These are phyloP conservation scores for Testicularia cyperi DNA, from an alignment of 1,284 basidiomycete species.

Conservation along the genomic window DNA sequence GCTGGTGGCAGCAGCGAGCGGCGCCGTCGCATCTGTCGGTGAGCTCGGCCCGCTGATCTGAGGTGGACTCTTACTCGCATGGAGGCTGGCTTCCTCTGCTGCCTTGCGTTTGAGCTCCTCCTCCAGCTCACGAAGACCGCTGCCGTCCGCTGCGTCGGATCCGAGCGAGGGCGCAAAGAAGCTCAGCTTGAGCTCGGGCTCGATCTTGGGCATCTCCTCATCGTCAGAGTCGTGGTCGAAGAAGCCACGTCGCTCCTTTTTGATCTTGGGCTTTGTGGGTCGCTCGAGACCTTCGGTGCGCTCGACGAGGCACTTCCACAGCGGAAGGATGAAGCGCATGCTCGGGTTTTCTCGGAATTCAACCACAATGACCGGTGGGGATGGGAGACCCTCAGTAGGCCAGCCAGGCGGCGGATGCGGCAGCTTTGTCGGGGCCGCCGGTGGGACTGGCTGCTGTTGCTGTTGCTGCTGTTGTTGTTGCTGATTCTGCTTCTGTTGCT, in stretches of 20 bases:
- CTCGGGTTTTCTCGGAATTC: slow-evolving; percentile 58
- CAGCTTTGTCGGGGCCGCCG: slow-evolving; percentile 19
- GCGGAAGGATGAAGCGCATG: slow-evolving; percentile 53
- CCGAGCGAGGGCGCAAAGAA: slow-evolving; percentile 50
- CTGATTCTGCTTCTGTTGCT: slow-evolving; percentile 19
- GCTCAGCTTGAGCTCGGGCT: slow-evolving; percentile 41
- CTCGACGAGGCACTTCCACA: slow-evolving; percentile 52
- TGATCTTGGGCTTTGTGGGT: slow-evolving; percentile 28
- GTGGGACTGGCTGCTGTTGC: slow-evolving; percentile 7
- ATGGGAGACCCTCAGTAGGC: slow-evolving; percentile 37
- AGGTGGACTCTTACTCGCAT: slow-evolving; percentile 5
- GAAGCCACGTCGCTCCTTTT: slow-evolving; percentile 38
- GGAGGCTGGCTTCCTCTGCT: slow-evolving; percentile 19
- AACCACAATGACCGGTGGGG: slow-evolving; percentile 54
- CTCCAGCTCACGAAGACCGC: slow-evolving; percentile 36
- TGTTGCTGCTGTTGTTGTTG: slow-evolving; percentile 9
- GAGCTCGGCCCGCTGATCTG: too few species aligned
- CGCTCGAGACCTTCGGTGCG: slow-evolving; percentile 40
- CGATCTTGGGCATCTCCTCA: slow-evolving; percentile 26
- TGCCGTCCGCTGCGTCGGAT: slow-evolving; percentile 46
- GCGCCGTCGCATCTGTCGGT: too few species aligned
- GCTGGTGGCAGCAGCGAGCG: too few species aligned
- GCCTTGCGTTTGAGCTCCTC: slow-evolving; percentile 33
- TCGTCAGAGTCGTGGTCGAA: slow-evolving; percentile 42
- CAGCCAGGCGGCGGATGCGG: slow-evolving; percentile 40